Conservation (phyloP, 1,139 yeast species). For the Ashbya aceris region DNA sequence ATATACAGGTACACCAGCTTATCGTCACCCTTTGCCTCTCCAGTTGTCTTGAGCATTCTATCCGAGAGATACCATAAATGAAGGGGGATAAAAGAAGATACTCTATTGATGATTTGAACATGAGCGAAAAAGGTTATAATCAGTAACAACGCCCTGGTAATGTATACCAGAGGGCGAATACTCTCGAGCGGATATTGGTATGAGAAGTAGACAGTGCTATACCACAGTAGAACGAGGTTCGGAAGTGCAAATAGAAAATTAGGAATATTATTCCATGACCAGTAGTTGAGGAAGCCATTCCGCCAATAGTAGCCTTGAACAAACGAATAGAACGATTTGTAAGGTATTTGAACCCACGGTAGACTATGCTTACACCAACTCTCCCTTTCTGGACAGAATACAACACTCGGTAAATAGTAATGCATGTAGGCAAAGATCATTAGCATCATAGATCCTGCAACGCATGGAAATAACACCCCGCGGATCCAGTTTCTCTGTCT, state of each 20-base stretch:
- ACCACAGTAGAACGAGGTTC: constrained; percentile 37
- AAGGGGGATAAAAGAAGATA: constrained; percentile 67
- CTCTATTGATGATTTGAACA: constrained; percentile 75
- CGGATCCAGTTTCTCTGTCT: constrained; percentile 10
- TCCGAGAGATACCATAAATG: constrained; percentile 63
- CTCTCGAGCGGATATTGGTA: constrained; percentile 18
- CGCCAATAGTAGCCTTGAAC: constrained; percentile 83
- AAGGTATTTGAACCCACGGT: constrained; percentile 26
- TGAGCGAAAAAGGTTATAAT: constrained; percentile 62
- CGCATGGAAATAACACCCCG: constrained; percentile 30
- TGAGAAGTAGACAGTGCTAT: constrained; percentile 28
- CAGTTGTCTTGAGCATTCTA: constrained; percentile 16
- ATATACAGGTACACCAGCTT: constrained; percentile 28
- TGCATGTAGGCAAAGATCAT: constrained; percentile 40
- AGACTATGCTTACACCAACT: constrained; percentile 61
- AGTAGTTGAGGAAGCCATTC: constrained; percentile 69
- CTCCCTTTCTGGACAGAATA: constrained; percentile 62
- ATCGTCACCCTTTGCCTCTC: constrained; percentile 18
- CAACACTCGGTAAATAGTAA: constrained; percentile 40
- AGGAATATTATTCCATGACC: constrained; percentile 75
- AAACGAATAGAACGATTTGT: constrained; percentile 53
- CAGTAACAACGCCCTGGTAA: constrained; percentile 37
- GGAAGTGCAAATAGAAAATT: constrained; percentile 78
- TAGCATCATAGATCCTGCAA: constrained; percentile 50
- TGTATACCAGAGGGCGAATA: constrained; percentile 35